Evolutionary conservation across 805 yeast species (phyloP), one percentile per base, ranked within the genome.

Genomic region (Yamadazyma tumulicola): DNA sequence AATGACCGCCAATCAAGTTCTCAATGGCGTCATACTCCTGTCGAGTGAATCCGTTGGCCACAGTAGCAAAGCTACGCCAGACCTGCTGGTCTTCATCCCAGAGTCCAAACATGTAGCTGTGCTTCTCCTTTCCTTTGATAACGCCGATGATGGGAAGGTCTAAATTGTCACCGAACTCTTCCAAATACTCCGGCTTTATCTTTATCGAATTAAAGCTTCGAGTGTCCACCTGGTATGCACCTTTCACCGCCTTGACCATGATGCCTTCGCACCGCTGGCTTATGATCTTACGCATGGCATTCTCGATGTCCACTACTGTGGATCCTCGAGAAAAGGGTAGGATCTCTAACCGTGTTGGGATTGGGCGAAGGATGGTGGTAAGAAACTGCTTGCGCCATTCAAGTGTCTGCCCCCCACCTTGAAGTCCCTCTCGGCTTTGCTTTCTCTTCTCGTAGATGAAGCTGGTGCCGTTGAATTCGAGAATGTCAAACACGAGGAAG

Each of bases 141-240:
- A 79, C 81, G 0, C 97, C 98, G 38, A 89, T 79, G 0, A 91
- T 74, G 3, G 79, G 65, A 31, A 88, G 54, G 55, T 91, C 97
- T 42, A 88, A 64, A 48, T 85, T 84, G 43, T 88, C 95, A 7
- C 96, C 96, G 55, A 84, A 83, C 39, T 82, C 86, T 36, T 79
- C 82, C 34, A 88, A 63, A 51, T 88, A 89, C 46, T 89, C 96
- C 0, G 97, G 97, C 54, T 91, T 91, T 2, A 91, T 74, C 51
- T 91, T 91, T 11, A 87, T 64, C 96, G 97, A 91, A n/a, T 69
- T 59, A 12, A 72, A 74, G 27, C 70, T 68, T 32, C 87, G 61
- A 14, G 34, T 38, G 21, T 70, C 72, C 11, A 84, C 68, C 3
- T 59, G 52, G 53, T 91, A 91, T 11, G 54, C 59, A 2, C 83